phyloP scores from a whole-genome alignment of 1,284 basidiomycete species.

The Ganoderma lingzhi region DNA sequence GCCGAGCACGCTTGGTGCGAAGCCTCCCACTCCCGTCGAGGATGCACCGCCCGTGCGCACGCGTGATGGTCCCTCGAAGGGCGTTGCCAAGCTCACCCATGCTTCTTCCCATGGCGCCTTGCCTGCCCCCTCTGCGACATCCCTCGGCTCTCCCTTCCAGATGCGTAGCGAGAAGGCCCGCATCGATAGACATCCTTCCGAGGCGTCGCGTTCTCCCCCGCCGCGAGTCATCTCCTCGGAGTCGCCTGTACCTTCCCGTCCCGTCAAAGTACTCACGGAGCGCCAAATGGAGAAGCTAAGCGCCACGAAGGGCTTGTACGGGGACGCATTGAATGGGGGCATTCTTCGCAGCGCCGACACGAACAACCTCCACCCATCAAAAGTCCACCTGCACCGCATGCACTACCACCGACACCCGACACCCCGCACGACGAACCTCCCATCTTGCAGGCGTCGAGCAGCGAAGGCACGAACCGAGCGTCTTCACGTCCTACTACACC shows the following conservation, averaged over 20 bases:
- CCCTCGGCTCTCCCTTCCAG: constrained; percentile 33
- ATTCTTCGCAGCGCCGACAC: constrained; percentile 18
- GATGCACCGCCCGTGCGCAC: constrained; percentile 21
- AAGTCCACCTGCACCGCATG: constrained; percentile 15
- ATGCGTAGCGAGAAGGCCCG: constrained; percentile 24
- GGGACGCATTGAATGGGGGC: constrained; percentile 7
- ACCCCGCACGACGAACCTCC: constrained; percentile 9
- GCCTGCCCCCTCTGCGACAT: not conserved
- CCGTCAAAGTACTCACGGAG: constrained; percentile 41
- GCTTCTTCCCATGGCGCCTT: constrained; percentile 3
- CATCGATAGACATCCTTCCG: constrained; percentile 17
- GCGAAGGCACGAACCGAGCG: constrained; percentile 3
- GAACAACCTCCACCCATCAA: constrained; percentile 22
- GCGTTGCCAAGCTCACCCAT: constrained; percentile 5
- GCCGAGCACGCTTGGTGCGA: constrained; percentile 22
- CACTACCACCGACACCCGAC: constrained; percentile 10
- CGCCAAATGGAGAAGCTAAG: constrained; percentile 41
- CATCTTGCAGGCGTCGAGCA: constrained; percentile 6
- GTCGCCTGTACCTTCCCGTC: constrained; percentile 30
- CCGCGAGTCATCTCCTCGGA: constrained; percentile 31
- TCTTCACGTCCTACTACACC: constrained; percentile 15
- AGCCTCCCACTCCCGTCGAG: constrained; percentile 29
- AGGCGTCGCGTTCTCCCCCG: constrained; percentile 21
- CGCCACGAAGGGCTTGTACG: constrained; percentile 22
- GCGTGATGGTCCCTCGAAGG: constrained; percentile 17